Conservation (phyloP, 176 grass and related monocot genomes). For the Lolium rigidum region DNA sequence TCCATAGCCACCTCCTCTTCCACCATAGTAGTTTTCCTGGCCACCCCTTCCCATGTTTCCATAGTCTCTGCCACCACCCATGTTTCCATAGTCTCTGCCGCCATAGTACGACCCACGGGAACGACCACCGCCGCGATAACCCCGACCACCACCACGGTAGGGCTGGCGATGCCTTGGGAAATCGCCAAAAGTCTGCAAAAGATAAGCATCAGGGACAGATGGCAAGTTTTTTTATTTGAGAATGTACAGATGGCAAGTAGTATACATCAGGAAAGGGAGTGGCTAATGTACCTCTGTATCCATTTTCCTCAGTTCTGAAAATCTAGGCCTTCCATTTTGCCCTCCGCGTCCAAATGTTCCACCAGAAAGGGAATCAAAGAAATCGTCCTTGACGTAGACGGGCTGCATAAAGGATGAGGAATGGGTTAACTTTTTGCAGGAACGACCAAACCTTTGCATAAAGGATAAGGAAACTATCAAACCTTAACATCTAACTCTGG, state of each 20-base stretch:
- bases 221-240: too few species aligned
- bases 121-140: conserved; percentile 62
- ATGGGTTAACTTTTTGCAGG: conserved; percentile 9
- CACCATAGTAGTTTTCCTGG: neutral
- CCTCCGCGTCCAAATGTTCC: conserved; percentile 67
- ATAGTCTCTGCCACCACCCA: neutral
- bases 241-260: neutral
- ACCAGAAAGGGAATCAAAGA: conserved; percentile 81
- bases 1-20: neutral
- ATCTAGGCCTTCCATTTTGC: conserved; percentile 57
- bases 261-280: neutral
- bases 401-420: conserved; percentile 45
- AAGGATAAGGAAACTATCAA: neutral
- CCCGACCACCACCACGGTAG: conserved; percentile 55
- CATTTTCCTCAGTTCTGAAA: conserved; percentile 68
- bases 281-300: conserved; percentile 63
- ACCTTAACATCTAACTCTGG: conserved; percentile 60
- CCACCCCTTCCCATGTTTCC: neutral
- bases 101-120: conserved; percentile 61
- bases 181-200: conserved; percentile 74
- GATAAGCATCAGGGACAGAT: conserved; percentile 18
- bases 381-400: conserved; percentile 87
- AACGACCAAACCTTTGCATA: neutral
- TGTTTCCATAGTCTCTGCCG: conserved; percentile 42
- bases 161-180: conserved; percentile 63